Conservation (phyloP, 805 yeast species). For the Wickerhamomyces alni region DNA sequence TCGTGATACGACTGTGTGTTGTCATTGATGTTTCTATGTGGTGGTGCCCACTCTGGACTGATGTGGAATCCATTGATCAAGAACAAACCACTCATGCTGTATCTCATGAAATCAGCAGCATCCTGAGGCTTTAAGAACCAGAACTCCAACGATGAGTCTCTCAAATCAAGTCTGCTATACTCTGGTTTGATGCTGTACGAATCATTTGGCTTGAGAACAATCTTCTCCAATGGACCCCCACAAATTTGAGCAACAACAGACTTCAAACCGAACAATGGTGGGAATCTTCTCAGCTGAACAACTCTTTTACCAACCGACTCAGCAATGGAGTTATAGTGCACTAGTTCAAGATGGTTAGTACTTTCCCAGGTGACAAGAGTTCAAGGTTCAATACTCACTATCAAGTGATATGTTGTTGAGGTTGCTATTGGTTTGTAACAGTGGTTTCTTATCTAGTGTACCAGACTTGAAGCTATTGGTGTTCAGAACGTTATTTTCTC, state of each 20-base stretch:
- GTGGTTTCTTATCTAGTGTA: neutral
- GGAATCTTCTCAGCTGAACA: conserved; percentile 34
- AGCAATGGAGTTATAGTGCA: neutral
- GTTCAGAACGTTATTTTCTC: neutral
- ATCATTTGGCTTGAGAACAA: conserved; percentile 25
- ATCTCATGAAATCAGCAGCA: conserved; percentile 49
- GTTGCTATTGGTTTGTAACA: neutral
- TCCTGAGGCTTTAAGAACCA: conserved; percentile 46
- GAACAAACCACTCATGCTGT: conserved; percentile 46
- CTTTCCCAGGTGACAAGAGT: too few relatives aligned
- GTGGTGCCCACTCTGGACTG: conserved; percentile 39
- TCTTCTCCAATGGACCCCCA: conserved; percentile 66
- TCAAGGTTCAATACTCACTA: neutral
- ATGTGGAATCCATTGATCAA: conserved; percentile 51
- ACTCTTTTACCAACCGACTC: conserved; percentile 21
- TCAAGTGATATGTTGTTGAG: neutral
- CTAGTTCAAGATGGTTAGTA: too few relatives aligned
- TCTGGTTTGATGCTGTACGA: conserved; percentile 1
- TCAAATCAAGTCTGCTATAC: conserved; percentile 17
- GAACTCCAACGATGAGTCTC: conserved; percentile 32
- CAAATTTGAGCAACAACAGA: conserved; percentile 47
- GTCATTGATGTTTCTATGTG: conserved; percentile 1
- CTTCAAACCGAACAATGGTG: conserved; percentile 38
- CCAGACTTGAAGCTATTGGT: too few relatives aligned
- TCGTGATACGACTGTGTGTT: conserved; percentile 6